phyloP scores from a whole-genome alignment of 768 basidiomycete genomes.

The Amanita molliuscula region DNA sequence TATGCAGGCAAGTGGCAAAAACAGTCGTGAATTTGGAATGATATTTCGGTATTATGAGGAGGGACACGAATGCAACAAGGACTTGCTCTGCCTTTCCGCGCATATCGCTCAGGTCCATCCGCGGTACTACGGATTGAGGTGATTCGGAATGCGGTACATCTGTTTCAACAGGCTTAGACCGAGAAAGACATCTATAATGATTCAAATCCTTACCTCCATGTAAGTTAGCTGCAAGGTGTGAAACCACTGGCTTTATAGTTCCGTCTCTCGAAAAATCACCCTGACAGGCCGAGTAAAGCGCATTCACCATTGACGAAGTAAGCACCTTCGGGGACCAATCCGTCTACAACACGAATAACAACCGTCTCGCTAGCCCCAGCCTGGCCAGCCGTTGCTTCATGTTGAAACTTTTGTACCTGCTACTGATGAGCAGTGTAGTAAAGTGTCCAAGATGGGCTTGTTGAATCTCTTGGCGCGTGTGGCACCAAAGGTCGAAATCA shows the following conservation, averaged over 20 bases:
- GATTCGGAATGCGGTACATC: conserved; percentile 18
- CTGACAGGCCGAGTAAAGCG: conserved; percentile 50
- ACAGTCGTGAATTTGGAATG: conserved; percentile 63
- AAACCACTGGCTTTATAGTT: conserved; percentile 75
- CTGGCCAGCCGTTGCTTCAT: conserved; percentile 62
- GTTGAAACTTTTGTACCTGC: conserved; percentile 73
- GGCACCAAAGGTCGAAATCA: conserved; percentile 87
- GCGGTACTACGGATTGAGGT: conserved; percentile 46
- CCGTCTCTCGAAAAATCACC: conserved; percentile 65
- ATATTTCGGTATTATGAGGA: conserved; percentile 44
- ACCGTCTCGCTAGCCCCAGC: conserved; percentile 56
- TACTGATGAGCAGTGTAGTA: conserved; percentile 56
- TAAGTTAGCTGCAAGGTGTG: conserved; percentile 77
- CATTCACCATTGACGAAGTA: conserved; percentile 40
- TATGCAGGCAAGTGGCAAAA: conserved; percentile 72
- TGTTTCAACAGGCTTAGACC: not conserved
- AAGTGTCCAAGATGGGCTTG: conserved; percentile 77
- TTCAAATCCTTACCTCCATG: conserved; percentile 41
- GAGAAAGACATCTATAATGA: not conserved
- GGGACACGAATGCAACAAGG: conserved; percentile 50
- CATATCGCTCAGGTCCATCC: conserved; percentile 36
- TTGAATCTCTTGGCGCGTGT: conserved; percentile 62
- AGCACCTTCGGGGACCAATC: conserved; percentile 60
- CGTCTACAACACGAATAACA: conserved; percentile 77
- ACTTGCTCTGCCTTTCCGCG: conserved; percentile 61